Evolutionary conservation across 345 rosid genomes (phyloP).

Genomic region (Citrus hindsii): DNA sequence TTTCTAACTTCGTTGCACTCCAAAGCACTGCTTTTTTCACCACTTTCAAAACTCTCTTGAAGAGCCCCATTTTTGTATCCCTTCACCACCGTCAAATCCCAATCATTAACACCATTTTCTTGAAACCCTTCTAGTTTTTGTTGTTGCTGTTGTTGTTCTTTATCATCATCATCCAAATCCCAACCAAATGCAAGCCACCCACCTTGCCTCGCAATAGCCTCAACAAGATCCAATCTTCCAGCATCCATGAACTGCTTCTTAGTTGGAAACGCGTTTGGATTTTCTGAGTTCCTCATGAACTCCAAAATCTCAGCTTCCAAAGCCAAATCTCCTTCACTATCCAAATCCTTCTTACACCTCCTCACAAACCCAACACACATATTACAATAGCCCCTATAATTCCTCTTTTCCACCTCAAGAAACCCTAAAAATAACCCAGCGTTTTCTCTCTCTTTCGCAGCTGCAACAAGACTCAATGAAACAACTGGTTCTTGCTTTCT

Average conservation of each 20-base stretch:
- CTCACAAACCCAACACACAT: slow-evolving; percentile 38
- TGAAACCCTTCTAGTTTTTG: slow-evolving; percentile 3
- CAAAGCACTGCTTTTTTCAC: slow-evolving; percentile 2
- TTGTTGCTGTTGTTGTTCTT: slow-evolving; percentile 14
- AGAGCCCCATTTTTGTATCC: slow-evolving; percentile 14
- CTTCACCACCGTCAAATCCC: slow-evolving; percentile 15
- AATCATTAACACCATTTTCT: slow-evolving; percentile 10
- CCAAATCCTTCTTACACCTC: slow-evolving; percentile 43
- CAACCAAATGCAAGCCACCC: slow-evolving; percentile 95
- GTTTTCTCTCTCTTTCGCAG: slow-evolving; percentile 6
- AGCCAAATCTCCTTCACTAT: slow-evolving; percentile 41
- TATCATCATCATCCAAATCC: slow-evolving; percentile 51
- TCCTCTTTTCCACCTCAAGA: slow-evolving; percentile 30
- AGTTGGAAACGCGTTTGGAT: slow-evolving; percentile 62
- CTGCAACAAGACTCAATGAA: slow-evolving; percentile 21
- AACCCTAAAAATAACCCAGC: slow-evolving; percentile 21
- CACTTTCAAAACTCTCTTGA: slow-evolving; percentile 14
- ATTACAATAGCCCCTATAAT: slow-evolving; percentile 21
- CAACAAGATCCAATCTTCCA: slow-evolving; percentile 78
- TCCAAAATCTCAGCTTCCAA: slow-evolving; percentile 82
- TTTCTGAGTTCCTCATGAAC: slow-evolving; percentile 66
- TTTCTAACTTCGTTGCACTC: slow-evolving; percentile 17
- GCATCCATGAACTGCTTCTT: slow-evolving; percentile 57
- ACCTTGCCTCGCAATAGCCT: slow-evolving; percentile 53
- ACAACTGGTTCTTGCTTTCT: slow-evolving; percentile 4